Base-by-base conservation (phyloP, 139 green algal species). In the Desmodesmus armatus region DNA sequence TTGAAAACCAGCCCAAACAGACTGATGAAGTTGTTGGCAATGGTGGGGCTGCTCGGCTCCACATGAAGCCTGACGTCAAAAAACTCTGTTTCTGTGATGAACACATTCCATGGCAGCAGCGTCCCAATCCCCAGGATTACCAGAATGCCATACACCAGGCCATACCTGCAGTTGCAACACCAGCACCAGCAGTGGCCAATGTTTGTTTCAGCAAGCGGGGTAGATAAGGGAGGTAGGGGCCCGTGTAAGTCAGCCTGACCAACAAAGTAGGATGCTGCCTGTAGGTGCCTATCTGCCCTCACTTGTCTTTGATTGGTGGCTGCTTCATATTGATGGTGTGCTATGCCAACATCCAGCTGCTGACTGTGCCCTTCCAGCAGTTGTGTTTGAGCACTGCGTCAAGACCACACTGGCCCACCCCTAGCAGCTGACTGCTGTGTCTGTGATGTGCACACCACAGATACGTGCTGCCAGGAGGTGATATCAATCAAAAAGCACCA, bases 11-110 rank as follows among this genome's bases (percentile, higher is more conserved):
- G 41, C 5, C 77, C 78, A 35, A 91, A 79, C 25, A 89, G 27
- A 63, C 74, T 80, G 35, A 89, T 63, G 51, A 84, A 88, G 80
- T 85, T 91, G 80, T 85, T 85, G 1, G 88, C 79, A 0, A 89
- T 17, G 6, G 33, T 40, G 3, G 60, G 78, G 9, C 15, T 58
- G 76, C 35, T 75, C 43, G 88, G 88, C 37, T 74, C 39, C 60
- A 84, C 47, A 31, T 87, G 88, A n/a, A 89, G 44, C 0, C 88
- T 73, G 21, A 91, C 74, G 25, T 87, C 80, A 29, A 88, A 91
- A 41, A 86, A 91, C 23, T 85, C 79, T 29, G 67, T 84, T 53
- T 89, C 80, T n/a, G 84, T 91, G 72, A 89, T 85, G 37, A 91
- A 88, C 0, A 87, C 84, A 55, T 91, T 91, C 60, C 73, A 89